Evolutionary conservation across 495 filamentous ascomycete species (phyloP).

Genomic region (Aspergillus bridgeri): DNA sequence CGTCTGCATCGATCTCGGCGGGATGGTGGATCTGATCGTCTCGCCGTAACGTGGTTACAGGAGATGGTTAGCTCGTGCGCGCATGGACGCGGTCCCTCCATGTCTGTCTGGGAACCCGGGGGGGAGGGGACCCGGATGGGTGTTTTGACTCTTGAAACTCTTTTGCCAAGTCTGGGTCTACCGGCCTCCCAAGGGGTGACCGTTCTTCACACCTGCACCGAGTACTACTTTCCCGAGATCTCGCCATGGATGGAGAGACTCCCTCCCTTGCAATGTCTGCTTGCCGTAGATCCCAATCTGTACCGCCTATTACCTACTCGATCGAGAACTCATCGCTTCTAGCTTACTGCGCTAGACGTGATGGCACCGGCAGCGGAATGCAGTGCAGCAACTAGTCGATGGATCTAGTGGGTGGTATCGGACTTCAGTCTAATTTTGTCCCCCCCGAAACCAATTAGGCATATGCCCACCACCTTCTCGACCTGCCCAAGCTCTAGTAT

Average conservation of each 20-base stretch:
- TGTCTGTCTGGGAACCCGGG: neutral
- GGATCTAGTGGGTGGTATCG: too few relatives aligned
- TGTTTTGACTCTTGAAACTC: neutral
- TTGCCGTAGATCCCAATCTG: neutral
- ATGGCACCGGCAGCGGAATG: neutral
- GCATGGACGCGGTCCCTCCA: neutral
- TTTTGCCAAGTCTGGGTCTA: neutral
- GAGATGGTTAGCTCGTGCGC: neutral
- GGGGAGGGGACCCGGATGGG: neutral
- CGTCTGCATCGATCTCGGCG: neutral
- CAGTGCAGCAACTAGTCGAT: neutral
- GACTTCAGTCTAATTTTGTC: neutral
- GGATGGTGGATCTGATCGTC: constrained; percentile 3
- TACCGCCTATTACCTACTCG: neutral
- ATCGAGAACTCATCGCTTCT: neutral
- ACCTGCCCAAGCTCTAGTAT: neutral
- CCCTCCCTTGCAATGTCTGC: neutral
- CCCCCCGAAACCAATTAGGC: neutral
- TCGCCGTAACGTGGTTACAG: neutral
- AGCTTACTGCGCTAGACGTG: neutral
- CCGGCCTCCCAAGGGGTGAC: neutral
- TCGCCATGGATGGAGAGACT: neutral
- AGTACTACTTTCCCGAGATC: neutral
- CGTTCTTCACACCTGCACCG: neutral
- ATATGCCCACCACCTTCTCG: neutral